A percentile compares a stretch with the other conserved stretches of the same genome.
phyloP scores from a whole-genome alignment of 2,329 filamentous ascomycete species.

The Scytalidium lignicola region DNA sequence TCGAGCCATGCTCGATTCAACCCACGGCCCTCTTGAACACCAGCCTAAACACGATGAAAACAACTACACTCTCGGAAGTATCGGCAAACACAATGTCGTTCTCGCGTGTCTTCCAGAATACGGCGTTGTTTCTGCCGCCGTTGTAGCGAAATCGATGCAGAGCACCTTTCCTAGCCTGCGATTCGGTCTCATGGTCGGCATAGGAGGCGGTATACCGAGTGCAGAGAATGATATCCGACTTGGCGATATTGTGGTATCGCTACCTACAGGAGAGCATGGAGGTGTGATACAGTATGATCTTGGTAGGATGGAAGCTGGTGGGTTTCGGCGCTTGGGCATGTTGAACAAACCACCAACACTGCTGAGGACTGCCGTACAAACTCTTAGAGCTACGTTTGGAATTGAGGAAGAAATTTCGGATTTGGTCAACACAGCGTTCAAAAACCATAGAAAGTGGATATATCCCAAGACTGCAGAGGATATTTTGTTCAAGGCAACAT shows the following conservation, averaged over 20 bases:
- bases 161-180: conserved; percentile 29
- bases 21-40: conserved; percentile 8
- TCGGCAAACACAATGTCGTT: conserved; percentile 15
- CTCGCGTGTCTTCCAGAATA: conserved; percentile 15
- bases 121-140: conserved; percentile 23
- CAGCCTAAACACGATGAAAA: conserved; percentile 8
- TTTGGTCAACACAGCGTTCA: no score
- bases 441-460: not conserved
- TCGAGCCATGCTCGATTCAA: conserved; percentile 8
- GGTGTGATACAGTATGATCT: conserved; percentile 3
- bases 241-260: conserved; percentile 9
- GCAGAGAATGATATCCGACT: conserved; percentile 9
- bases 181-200: conserved; percentile 38
- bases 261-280: not conserved
- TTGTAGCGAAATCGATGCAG: conserved; percentile 26
- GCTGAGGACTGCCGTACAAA: no score
- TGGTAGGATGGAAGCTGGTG: conserved; percentile 4
- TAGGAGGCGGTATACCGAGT: conserved; percentile 27
- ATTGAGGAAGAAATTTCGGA: no score
- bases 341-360: not conserved
- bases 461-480: not conserved
- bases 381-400: no score
- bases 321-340: not conserved
- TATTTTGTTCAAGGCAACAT: not conserved
- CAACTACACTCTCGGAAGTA: conserved; percentile 11